Evolutionary conservation across 192 early-diverging fungal species (phyloP), one percentile per base, ranked within the genome.

Genomic region (Linnemannia exigua): DNA sequence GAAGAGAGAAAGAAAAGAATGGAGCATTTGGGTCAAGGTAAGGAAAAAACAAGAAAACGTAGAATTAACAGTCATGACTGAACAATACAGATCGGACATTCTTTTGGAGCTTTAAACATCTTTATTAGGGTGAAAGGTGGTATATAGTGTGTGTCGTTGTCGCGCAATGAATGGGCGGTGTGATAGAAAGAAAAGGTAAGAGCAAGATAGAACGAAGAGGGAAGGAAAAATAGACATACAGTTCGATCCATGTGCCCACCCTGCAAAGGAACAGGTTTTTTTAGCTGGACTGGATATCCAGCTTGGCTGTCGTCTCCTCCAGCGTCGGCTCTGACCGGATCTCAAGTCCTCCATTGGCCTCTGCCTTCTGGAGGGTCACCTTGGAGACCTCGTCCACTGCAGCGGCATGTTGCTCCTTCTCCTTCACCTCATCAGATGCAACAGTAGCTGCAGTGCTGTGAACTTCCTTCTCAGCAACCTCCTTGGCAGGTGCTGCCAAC

Each of bases 251-350:
- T 20, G 22, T n/a, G 22, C 22, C 22, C 19, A 15, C 22, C 22
- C 36, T 11, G 12, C 0, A 28, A 46, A 16, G 0, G 5, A 11
- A 44, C 3, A 44, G 9, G 41, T 6, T 44, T 73, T 8, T 47
- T 72, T 76, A 82, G 36, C 58, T 82, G 36, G 35, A 47, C 31
- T 81, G 73, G 47, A 82, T 67, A 28, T 77, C 63, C 76, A 77
- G 63, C 35, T 77, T 77, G 47, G 76, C 50, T 22, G 75, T 77
- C 37, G 81, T 77, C 28, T 77, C 75, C 54, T 83, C 81, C 71
- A 74, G 25, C 16, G 73, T 71, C n/a, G 71, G 68, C 75, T 82
- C 74, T 58, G 68, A 0, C n/a, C 54, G 63, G 37, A 50, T 38
- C 44, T 50, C 79, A 69, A 75, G 63, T 17, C 28, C 71, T n/a